A percentile compares a stretch with the other conserved stretches of the same genome.
These are phyloP conservation scores for Wickerhamomyces bovis DNA, from an alignment of 805 yeast genomes.

Conservation along the genomic window DNA sequence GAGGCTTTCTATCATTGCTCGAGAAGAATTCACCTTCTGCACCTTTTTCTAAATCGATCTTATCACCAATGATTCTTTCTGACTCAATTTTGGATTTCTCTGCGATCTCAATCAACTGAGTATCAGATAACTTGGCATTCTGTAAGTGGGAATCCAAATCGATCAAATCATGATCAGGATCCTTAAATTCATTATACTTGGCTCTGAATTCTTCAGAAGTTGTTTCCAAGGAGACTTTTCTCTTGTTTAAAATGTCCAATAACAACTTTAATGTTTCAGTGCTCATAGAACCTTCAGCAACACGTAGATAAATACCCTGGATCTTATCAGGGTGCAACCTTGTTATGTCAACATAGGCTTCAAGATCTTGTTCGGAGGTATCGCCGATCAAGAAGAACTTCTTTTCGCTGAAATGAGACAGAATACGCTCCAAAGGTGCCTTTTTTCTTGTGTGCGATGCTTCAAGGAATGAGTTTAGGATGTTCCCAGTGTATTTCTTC, in stretches of 20 bases:
- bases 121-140: slow-evolving; percentile 17
- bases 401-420: slow-evolving; percentile 69
- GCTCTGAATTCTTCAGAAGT: slow-evolving; percentile 12
- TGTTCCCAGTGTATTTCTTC: slow-evolving; percentile 79
- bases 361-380: slow-evolving; percentile 92
- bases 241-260: slow-evolving; percentile 16
- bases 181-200: slow-evolving; percentile 20
- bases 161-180: slow-evolving; percentile 25
- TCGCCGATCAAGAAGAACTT: slow-evolving; percentile 87
- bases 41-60: slow-evolving; percentile 32
- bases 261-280: slow-evolving; percentile 29
- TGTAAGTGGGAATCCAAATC: slow-evolving; percentile 18
- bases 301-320: slow-evolving; percentile 72
- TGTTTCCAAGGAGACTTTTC: slow-evolving; percentile 24
- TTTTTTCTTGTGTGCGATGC: slow-evolving; percentile 81
- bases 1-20: background rate
- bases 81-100: slow-evolving; percentile 12
- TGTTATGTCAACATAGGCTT: slow-evolving; percentile 77
- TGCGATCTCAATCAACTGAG: slow-evolving; percentile 17
- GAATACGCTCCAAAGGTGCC: slow-evolving; percentile 52
- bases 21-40: slow-evolving; percentile 14
- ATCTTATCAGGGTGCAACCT: slow-evolving; percentile 55
- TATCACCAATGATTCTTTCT: slow-evolving; percentile 15
- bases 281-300: slow-evolving; percentile 66
- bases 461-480: slow-evolving; percentile 76